Conservation (phyloP, 768 basidiomycete genomes). For the Myochromella boudieri region DNA sequence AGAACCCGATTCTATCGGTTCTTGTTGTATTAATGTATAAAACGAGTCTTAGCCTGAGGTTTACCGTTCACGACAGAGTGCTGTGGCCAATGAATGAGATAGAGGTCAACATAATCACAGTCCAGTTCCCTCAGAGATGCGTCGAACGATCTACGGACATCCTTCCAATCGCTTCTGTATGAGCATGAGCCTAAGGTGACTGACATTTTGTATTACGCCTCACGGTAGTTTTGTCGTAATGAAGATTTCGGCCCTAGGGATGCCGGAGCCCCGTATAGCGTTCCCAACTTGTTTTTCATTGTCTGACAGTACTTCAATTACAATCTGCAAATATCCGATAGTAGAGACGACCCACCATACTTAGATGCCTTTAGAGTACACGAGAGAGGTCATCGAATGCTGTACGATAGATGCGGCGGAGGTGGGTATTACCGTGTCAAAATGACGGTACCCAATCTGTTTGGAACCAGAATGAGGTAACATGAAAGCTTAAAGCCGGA, state of each 20-base stretch:
- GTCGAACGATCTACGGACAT: slow-evolving; percentile 38
- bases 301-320: slow-evolving; percentile 17
- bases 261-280: slow-evolving; percentile 43
- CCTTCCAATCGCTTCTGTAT: slow-evolving; percentile 24
- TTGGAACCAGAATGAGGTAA: background rate
- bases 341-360: slow-evolving; percentile 19
- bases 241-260: slow-evolving; percentile 46
- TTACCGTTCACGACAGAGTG: slow-evolving; percentile 1
- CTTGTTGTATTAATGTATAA: background rate
- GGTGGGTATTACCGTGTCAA: slow-evolving; percentile 32
- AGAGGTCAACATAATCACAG: slow-evolving; percentile 43
- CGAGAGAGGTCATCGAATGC: no score
- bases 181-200: background rate
- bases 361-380: slow-evolving; percentile 22
- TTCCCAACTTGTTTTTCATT: slow-evolving; percentile 48
- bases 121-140: slow-evolving; percentile 33
- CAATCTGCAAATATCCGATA: background rate
- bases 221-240: slow-evolving; percentile 51
- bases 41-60: background rate
- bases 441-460: slow-evolving; percentile 46
- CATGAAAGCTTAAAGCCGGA: background rate
- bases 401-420: no score
- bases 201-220: slow-evolving; percentile 1
- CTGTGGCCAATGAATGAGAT: slow-evolving; percentile 21
- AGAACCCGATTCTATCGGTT: slow-evolving; percentile 1